Percentiles rank a stretch among this genome's conserved stretches.
These are phyloP conservation scores for Neurospora cerealis DNA, from an alignment of 495 filamentous ascomycete genomes.

Conservation along the genomic window DNA sequence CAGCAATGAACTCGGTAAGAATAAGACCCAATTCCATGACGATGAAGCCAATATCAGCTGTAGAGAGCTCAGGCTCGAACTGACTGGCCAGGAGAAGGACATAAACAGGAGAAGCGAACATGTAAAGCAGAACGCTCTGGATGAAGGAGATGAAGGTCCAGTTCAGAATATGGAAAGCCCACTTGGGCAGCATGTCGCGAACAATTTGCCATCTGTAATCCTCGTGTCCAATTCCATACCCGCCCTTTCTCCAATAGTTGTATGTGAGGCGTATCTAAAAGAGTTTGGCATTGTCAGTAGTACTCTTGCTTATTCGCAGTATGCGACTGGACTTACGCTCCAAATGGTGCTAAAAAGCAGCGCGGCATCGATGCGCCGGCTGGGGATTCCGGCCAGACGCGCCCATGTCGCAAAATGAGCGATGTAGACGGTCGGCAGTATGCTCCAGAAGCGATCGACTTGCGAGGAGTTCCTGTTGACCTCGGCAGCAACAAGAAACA, in stretches of 20 bases:
- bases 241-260: conserved; percentile 97
- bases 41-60: conserved; percentile 59
- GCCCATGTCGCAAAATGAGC: conserved; percentile 80
- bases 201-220: conserved; percentile 81
- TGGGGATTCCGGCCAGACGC: conserved; percentile 60
- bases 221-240: conserved; percentile 77
- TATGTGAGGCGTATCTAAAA: conserved; percentile 67
- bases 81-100: conserved; percentile 51
- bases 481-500: conserved; percentile 68
- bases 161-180: conserved; percentile 74
- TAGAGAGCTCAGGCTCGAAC: conserved; percentile 33
- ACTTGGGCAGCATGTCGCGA: conserved; percentile 28
- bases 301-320: not conserved
- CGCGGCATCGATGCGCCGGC: conserved; percentile 61
- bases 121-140: conserved; percentile 73
- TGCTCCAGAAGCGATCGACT: conserved; percentile 84
- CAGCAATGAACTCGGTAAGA: conserved; percentile 68
- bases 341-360: conserved; percentile 62
- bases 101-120: conserved; percentile 75
- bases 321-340: conserved; percentile 51
- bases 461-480: conserved; percentile 89
- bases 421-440: conserved; percentile 80
- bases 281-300: not conserved
- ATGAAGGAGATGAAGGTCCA: conserved; percentile 73
- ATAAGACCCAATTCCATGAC: conserved; percentile 59